Percentiles rank a stretch among this genome's conserved stretches.
Evolutionary conservation across 371 early-diverging fungal genomes (phyloP).

Genomic region (Mortierella sp.): DNA sequence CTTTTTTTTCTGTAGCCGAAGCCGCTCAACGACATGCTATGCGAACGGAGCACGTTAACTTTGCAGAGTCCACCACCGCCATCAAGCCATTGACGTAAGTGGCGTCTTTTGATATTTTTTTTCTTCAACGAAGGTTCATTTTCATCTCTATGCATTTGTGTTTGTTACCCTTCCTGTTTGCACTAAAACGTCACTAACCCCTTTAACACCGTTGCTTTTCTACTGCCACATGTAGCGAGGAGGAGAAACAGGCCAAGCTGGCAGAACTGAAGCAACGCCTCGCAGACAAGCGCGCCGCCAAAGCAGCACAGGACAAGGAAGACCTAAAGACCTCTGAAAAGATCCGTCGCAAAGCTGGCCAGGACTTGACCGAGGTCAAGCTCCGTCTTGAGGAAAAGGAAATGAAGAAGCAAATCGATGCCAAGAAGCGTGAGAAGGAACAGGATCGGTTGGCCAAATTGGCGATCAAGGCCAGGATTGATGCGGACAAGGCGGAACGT

Average conservation of each 20-base stretch:
- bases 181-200: neutral
- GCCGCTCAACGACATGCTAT: slow-evolving; percentile 89
- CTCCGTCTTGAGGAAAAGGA: slow-evolving; percentile 82
- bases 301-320: slow-evolving; percentile 74
- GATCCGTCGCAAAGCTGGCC: slow-evolving; percentile 85
- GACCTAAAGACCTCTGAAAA: slow-evolving; percentile 82
- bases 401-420: slow-evolving; percentile 79
- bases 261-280: slow-evolving; percentile 82
- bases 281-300: slow-evolving; percentile 76
- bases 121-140: neutral
- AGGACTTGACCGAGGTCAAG: slow-evolving; percentile 81
- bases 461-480: slow-evolving; percentile 89
- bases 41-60: slow-evolving; percentile 87
- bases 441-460: slow-evolving; percentile 82
- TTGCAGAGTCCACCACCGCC: slow-evolving; percentile 86
- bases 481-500: slow-evolving; percentile 85
- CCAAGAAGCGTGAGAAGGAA: slow-evolving; percentile 85
- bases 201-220: neutral
- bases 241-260: slow-evolving; percentile 86
- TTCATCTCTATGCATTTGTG: neutral
- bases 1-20: slow-evolving; percentile 59
- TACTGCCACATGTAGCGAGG: slow-evolving; percentile 59
- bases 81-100: slow-evolving; percentile 83
- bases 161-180: neutral
- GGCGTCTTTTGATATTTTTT: too few species aligned